Base-by-base conservation (phyloP, 2,329 filamentous ascomycete species). In the Calycina herbarum region DNA sequence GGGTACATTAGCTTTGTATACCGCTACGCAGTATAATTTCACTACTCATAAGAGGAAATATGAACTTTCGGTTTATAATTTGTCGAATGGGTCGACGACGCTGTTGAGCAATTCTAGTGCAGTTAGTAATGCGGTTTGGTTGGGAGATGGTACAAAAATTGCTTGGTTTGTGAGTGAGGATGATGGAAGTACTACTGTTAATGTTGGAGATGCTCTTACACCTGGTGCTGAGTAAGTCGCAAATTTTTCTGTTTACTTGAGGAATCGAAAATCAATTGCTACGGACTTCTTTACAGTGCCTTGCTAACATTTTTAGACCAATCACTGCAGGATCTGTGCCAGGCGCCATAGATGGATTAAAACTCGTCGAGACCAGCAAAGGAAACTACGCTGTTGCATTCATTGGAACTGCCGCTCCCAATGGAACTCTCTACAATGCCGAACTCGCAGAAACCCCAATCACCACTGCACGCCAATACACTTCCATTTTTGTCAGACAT, bases 11-110 rank as follows among this genome's bases (percentile, higher is more conserved):
- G 81, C 88, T 58, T 77, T 93, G 20, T 92, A 89, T 73, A 87
- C 86, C 57, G 84, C 87, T n/a, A 90, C 89, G 0, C 86, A 88
- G 1, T 96, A 96, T 76, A 93, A 87, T 7, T 96, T 96, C 76
- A 82, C 89, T 0, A 66, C 85, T 0, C 92, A 95, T 75, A 81
- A 82, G 61, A 89, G 87, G 73, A 85, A 82, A 5, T 83, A 82
- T 70, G 88, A 92, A 78, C 87, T 89, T 69, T 86, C 87, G 10
- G 78, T 93, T 38, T 79, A 96, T 61, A 86, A 93, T 71, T 81
- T 93, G 64, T 79, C 83, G 1, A 69, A 64, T 54, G 69, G 69
- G 10, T 60, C 62, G n/a, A 66, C 64, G 5, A 66, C 60, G 48
- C 58, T 72, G 11, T 69, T 68, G 27, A 73, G 67, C 48, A 73